A percentile compares a stretch with the other conserved stretches of the same genome.
phyloP scores from a whole-genome alignment of 2,329 filamentous ascomycete genomes.

The Boeremia lycopersici region DNA sequence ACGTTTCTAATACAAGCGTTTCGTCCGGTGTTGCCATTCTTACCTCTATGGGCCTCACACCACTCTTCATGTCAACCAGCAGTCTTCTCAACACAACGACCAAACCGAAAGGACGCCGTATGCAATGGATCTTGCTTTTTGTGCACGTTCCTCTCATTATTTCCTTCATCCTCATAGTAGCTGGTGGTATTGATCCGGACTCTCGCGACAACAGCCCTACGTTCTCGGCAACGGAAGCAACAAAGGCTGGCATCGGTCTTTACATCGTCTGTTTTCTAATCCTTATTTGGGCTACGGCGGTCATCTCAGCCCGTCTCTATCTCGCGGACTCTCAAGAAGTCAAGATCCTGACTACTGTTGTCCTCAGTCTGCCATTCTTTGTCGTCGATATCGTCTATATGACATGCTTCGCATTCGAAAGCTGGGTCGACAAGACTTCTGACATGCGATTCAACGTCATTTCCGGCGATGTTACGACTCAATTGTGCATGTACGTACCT shows the following conservation, averaged over 20 bases:
- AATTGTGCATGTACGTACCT: constrained; percentile 44
- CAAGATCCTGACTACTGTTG: constrained; percentile 44
- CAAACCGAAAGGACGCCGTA: constrained; percentile 43
- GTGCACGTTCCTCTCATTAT: constrained; percentile 41
- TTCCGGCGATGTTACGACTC: constrained; percentile 41
- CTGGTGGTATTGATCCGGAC: constrained; percentile 44
- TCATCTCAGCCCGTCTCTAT: constrained; percentile 44
- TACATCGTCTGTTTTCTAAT: constrained; percentile 43
- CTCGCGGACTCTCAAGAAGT: constrained; percentile 40
- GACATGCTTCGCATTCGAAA: constrained; percentile 47
- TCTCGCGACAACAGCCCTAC: constrained; percentile 39
- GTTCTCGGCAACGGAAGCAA: constrained; percentile 42
- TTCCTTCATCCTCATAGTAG: constrained; percentile 44
- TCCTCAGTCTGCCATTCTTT: constrained; percentile 44
- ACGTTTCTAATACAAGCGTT: constrained; percentile 34
- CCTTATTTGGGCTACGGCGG: constrained; percentile 44
- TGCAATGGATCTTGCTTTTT: constrained; percentile 46
- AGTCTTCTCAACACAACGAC: constrained; percentile 43
- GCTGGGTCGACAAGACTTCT: constrained; percentile 20
- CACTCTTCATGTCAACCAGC: constrained; percentile 44
- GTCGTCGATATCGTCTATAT: constrained; percentile 46
- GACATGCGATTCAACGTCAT: constrained; percentile 43
- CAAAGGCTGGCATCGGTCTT: constrained; percentile 43
- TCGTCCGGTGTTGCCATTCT: constrained; percentile 44
- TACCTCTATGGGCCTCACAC: constrained; percentile 44